Base-by-base conservation (phyloP, 192 early-diverging fungal species). In the Dissophora globulifera region DNA sequence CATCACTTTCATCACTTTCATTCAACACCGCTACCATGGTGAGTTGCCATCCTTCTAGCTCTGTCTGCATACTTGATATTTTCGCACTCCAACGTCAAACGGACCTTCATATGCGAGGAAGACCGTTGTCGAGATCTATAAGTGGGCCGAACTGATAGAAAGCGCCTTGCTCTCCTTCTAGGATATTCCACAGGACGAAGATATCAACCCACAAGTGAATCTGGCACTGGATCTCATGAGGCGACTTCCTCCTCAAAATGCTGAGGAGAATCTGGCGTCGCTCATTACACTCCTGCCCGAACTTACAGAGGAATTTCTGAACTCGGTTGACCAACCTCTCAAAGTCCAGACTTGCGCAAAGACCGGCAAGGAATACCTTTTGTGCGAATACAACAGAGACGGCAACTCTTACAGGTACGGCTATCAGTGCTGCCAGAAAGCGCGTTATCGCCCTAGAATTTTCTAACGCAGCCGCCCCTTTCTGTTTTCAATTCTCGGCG, bases 201-300 rank as follows among this genome's bases (percentile, higher is more conserved):
- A 47, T 32, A 16, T 32, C 25, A 59, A 20, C 42, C 57, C 57
- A 32, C 90, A 89, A 70, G 60, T 96, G 62, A 96, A 99, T 62
- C 93, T 93, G 66, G 94, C 94, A 3, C 85, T 98, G n/a, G 97
- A 99, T 76, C 87, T 99, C 27, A 97, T 98, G 95, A 89, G 97
- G 49, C 92, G 97, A 22, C 87, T 99, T 42, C 94, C 96, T 47
- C 97, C 97, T 68, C 92, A 94, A 61, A 90, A 93, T 59, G 87
- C 92, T 22, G 92, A 95, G 71, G 88, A 91, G 69, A 97, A 97
- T 78, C 81, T 99, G 41, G 83, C 81, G 15, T 90, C 92, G 33
- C 85, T 99, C 26, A 79, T 97, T 13, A 88, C 91, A 25, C 81
- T 98, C 11, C 86, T 91, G 8, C 95, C 96, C 16, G 88, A 94